These are phyloP conservation scores for Colletotrichum musicola DNA, from an alignment of 2,329 filamentous ascomycete genomes.

Conservation along the genomic window DNA sequence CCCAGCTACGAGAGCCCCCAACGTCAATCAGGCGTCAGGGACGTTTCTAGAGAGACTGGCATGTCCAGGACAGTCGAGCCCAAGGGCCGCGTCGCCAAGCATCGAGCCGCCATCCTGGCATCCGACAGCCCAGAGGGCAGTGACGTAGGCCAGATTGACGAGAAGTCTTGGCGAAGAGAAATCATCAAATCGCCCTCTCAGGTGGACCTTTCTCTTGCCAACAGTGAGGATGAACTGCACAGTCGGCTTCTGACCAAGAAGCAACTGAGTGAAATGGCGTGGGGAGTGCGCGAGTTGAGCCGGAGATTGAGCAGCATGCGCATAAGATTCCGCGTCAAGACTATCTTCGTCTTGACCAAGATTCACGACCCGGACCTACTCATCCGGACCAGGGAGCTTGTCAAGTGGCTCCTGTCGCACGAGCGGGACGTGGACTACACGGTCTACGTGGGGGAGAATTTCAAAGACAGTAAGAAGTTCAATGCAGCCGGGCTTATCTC, in stretches of 20 bases:
- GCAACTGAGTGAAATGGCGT: constrained; percentile 96
- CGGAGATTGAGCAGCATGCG: constrained; percentile 87
- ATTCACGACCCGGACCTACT: constrained; percentile 88
- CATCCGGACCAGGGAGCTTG: constrained; percentile 79
- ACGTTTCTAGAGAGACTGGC: constrained; percentile 45
- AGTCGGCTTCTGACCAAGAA: constrained; percentile 91
- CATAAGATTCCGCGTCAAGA: constrained; percentile 83
- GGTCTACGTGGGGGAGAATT: constrained; percentile 85
- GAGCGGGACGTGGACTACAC: constrained; percentile 77
- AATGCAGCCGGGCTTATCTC: constrained; percentile 76
- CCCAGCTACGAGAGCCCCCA: constrained; percentile 42
- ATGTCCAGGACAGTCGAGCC: constrained; percentile 49
- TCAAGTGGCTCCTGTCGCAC: constrained; percentile 82
- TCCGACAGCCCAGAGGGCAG: constrained; percentile 57
- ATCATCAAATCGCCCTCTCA: constrained; percentile 59
- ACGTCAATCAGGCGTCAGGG: constrained; percentile 34
- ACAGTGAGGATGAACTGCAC: constrained; percentile 55
- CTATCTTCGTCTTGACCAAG: constrained; percentile 91
- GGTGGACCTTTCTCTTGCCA: constrained; percentile 49
- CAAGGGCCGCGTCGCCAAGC: constrained; percentile 69
- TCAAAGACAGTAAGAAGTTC: constrained; percentile 80
- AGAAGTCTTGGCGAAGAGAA: constrained; percentile 66
- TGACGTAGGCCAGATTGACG: constrained; percentile 66
- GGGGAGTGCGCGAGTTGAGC: constrained; percentile 91
- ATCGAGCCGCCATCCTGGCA: constrained; percentile 70